Conservation (phyloP, 257 asterid species). For the Solanum bulbocastanum region DNA sequence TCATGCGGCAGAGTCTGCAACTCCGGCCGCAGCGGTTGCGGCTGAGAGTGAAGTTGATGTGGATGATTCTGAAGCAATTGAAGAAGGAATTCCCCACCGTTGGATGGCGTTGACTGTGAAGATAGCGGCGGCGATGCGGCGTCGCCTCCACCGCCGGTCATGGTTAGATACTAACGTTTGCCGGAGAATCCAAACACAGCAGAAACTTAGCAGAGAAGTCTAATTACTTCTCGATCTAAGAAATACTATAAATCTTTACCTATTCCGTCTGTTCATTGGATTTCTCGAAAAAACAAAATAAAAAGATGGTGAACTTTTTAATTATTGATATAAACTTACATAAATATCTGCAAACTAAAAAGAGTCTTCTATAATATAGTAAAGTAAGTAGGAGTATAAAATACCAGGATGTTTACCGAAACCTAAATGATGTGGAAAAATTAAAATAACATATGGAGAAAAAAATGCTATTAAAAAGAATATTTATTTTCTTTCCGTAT, state of each 20-base stretch:
- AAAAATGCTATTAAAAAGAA: no score
- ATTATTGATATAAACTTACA: background rate
- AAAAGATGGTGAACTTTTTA: background rate
- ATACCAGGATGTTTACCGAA: background rate
- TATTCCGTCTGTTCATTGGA: background rate
- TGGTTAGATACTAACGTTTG: background rate
- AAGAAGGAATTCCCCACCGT: conserved; percentile 80
- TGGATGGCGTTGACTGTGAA: conserved; percentile 6
- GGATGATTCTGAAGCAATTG: conserved; percentile 50
- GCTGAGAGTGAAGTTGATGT: conserved; percentile 6
- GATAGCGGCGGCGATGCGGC: conserved; percentile 27
- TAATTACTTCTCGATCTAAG: background rate
- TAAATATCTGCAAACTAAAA: background rate
- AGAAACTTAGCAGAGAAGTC: background rate
- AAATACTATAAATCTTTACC: background rate
- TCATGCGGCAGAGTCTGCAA: conserved; percentile 39
- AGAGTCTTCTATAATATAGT: background rate
- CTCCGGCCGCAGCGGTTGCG: background rate
- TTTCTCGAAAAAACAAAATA: background rate
- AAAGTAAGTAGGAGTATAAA: no score
- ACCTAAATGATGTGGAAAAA: background rate
- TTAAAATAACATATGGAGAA: no score
- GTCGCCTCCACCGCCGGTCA: conserved; percentile 57
- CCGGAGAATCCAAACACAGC: background rate
- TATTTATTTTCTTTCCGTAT: background rate